phyloP scores from a whole-genome alignment of 176 grass and related monocot species.

The Ensete glaucum region DNA sequence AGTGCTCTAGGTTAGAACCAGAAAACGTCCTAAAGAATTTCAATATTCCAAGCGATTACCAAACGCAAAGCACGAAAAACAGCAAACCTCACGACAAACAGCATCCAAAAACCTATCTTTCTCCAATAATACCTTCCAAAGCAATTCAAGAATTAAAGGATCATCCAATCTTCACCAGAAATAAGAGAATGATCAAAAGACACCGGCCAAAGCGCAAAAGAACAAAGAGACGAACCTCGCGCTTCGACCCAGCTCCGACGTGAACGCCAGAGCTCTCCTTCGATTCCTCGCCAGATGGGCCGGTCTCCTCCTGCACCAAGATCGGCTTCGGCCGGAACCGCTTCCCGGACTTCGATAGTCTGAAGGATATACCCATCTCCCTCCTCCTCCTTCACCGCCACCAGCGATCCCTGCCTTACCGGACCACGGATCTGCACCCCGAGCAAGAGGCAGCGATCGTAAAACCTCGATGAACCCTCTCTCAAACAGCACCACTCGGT shows the following conservation, averaged over 20 bases:
- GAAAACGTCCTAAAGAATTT: no score
- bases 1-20: neutral
- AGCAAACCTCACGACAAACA: no score
- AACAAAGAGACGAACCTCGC: constrained; percentile 21
- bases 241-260: neutral
- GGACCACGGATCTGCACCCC: no score
- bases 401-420: neutral
- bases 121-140: neutral
- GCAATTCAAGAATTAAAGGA: neutral
- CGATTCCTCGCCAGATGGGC: constrained; percentile 8
- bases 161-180: neutral
- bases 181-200: neutral
- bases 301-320: neutral
- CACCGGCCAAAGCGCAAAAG: neutral
- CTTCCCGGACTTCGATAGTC: constrained; percentile 51
- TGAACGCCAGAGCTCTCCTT: constrained; percentile 19
- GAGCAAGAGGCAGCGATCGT: no score
- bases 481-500: no score
- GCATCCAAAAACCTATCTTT: neutral
- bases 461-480: no score
- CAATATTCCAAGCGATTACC: no score
- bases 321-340: constrained; percentile 24
- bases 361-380: constrained; percentile 79
- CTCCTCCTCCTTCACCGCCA: neutral
- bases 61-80: no score